phyloP scores from a whole-genome alignment of 805 yeast species.

The Henningerozyma blattae region DNA sequence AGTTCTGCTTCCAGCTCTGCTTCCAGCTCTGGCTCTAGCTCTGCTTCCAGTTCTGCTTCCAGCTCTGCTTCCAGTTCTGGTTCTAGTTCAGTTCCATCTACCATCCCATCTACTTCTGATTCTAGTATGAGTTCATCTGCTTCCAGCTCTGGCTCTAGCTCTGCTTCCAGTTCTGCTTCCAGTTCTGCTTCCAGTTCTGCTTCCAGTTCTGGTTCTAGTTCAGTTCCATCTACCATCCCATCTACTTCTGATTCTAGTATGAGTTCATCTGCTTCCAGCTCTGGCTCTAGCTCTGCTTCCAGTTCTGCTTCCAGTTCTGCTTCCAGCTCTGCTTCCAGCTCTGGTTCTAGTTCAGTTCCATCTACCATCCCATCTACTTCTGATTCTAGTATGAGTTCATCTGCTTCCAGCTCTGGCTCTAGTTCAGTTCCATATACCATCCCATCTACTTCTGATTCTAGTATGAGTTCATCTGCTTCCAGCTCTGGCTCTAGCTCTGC shows the following conservation, averaged over 20 bases:
- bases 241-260: neutral
- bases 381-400: too few relatives aligned
- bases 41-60: neutral
- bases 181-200: neutral
- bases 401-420: neutral
- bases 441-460: neutral
- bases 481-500: neutral
- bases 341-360: neutral
- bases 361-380: neutral
- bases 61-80: neutral
- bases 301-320: neutral
- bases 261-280: neutral
- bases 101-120: too few relatives aligned
- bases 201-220: neutral
- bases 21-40: neutral
- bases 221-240: neutral
- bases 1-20: neutral
- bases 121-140: too few relatives aligned
- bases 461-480: neutral
- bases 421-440: neutral
- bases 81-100: neutral
- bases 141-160: too few relatives aligned
- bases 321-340: neutral
- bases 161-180: too few relatives aligned
- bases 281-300: neutral